A percentile compares a stretch with the other conserved stretches of the same genome.
Conservation (phyloP, 2,329 filamentous ascomycete species). For the Fusarium pseudonygamai region DNA sequence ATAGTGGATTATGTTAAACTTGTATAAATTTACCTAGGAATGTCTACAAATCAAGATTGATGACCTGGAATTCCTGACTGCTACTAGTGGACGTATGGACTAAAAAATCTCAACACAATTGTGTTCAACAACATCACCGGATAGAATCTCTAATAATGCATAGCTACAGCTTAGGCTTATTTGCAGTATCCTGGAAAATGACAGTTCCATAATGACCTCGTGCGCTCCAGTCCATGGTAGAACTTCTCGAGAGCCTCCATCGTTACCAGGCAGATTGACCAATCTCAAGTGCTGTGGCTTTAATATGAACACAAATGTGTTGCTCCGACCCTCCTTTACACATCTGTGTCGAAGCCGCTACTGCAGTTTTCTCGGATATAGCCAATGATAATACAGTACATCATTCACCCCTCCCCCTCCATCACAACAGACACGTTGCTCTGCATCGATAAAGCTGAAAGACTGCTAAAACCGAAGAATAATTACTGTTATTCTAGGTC, state of each 20-base stretch:
- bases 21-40: background rate
- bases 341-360: background rate
- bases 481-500: background rate
- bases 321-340: background rate
- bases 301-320: background rate
- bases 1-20: background rate
- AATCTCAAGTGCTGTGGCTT: accelerated
- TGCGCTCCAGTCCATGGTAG: accelerated
- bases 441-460: accelerated
- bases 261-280: accelerated
- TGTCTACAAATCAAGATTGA: background rate
- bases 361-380: accelerated
- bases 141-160: accelerated
- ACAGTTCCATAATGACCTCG: accelerated
- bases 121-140: background rate
- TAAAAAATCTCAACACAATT: background rate
- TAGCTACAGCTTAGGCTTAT: background rate
- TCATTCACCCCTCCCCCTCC: background rate
- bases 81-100: no score
- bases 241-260: accelerated
- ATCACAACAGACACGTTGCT: background rate
- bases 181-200: no score
- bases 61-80: no score
- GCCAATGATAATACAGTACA: background rate
- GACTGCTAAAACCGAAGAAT: accelerated